Evolutionary conservation across 306 rosid species (phyloP).

Genomic region (Geum urbanum): DNA sequence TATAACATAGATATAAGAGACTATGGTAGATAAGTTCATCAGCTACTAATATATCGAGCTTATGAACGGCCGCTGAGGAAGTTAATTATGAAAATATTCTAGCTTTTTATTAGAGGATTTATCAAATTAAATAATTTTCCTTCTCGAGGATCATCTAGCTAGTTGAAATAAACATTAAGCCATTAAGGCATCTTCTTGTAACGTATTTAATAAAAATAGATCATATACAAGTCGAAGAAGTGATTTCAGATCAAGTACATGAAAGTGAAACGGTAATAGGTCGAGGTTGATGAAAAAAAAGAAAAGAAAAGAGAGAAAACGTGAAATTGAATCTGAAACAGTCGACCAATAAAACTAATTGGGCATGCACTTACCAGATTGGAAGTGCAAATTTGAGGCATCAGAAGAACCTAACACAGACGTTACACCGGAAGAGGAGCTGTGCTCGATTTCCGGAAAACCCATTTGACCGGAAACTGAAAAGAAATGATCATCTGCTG

Average conservation of each 20-base stretch:
- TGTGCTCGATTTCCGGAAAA: constrained; percentile 51
- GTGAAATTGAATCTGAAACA: not conserved
- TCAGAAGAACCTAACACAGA: constrained; percentile 39
- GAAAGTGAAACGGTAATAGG: not conserved
- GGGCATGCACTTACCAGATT: constrained; percentile 56
- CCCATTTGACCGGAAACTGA: constrained; percentile 47
- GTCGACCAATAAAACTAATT: not conserved
- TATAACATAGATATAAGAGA: no score
- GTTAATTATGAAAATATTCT: not conserved
- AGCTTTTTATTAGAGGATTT: no score
- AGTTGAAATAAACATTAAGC: no score
- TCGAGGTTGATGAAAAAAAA: not conserved
- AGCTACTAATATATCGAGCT: not conserved
- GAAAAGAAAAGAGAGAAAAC: constrained; percentile 1
- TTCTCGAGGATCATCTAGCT: no score
- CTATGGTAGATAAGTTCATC: not conserved
- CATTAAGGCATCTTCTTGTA: no score
- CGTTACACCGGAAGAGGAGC: constrained; percentile 27
- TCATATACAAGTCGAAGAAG: not conserved
- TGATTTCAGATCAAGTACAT: not conserved
- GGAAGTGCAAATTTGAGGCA: constrained; percentile 45
- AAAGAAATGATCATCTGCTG: constrained; percentile 33
- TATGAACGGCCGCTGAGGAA: not conserved
- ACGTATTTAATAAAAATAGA: not conserved
- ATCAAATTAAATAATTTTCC: no score